A percentile compares a stretch with the other conserved stretches of the same genome.
These are phyloP conservation scores for Penicillium sp. DNA, from an alignment of 2,329 filamentous ascomycete species.

Conservation along the genomic window DNA sequence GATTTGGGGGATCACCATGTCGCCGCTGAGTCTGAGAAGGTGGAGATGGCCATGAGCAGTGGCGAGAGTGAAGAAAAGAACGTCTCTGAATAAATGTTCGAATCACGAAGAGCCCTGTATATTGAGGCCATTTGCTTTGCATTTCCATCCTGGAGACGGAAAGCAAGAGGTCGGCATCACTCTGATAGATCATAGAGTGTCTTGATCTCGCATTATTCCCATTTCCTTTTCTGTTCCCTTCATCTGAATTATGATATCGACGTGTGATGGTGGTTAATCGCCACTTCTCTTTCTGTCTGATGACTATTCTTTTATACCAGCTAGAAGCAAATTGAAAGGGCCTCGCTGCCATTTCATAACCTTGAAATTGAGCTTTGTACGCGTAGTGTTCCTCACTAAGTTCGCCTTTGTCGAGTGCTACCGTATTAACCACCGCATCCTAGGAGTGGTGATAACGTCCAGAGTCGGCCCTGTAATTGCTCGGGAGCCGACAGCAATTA, in stretches of 20 bases:
- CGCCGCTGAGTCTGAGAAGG: too few relatives aligned
- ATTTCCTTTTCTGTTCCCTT: constrained; percentile 1
- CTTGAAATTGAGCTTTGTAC: too few relatives aligned
- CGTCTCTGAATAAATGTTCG: constrained; percentile 5
- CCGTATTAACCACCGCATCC: too few relatives aligned
- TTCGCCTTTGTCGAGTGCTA: too few relatives aligned
- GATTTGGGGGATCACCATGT: constrained; percentile 5
- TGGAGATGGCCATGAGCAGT: too few relatives aligned
- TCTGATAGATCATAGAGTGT: constrained; percentile 8
- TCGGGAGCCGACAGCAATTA: too few relatives aligned
- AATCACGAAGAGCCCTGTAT: constrained; percentile 2
- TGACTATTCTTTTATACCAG: neutral
- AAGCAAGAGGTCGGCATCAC: constrained; percentile 5
- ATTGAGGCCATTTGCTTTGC: constrained; percentile 7
- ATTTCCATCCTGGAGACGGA: constrained; percentile 11
- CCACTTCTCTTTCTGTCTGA: constrained; percentile 4
- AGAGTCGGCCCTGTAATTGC: too few relatives aligned
- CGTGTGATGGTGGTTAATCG: constrained; percentile 7
- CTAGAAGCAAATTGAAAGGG: too few relatives aligned
- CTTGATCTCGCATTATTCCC: constrained; percentile 5
- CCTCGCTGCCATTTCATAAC: too few relatives aligned
- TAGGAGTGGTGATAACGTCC: too few relatives aligned
- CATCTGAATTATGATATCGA: constrained; percentile 1
- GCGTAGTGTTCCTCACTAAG: too few relatives aligned
- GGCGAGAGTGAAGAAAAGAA: constrained; percentile 9